Percentiles rank a stretch among this genome's conserved stretches.
Evolutionary conservation across 805 yeast genomes (phyloP).

Genomic region (Lachancea meyersii): DNA sequence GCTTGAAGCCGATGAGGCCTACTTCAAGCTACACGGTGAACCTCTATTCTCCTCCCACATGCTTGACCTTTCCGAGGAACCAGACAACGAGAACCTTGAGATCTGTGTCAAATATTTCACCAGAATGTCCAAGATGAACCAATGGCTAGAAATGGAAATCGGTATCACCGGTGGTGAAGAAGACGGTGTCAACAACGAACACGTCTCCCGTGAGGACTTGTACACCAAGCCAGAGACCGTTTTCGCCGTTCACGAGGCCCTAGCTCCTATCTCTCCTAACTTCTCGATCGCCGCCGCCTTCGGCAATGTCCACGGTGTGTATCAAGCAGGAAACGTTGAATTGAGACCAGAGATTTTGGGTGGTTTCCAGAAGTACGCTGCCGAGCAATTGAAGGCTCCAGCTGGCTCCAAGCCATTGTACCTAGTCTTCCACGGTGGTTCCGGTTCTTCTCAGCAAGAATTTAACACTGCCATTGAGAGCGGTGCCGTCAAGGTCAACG

Average conservation of each 20-base stretch:
- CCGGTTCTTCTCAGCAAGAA: conserved; percentile 91
- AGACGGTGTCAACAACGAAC: conserved; percentile 99
- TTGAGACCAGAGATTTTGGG: conserved; percentile 90
- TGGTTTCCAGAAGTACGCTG: conserved; percentile 89
- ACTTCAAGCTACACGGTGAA: conserved; percentile 78
- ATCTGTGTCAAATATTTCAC: conserved; percentile 91
- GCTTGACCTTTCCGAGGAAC: conserved; percentile 96
- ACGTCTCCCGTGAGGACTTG: conserved; percentile 76
- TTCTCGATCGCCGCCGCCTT: conserved; percentile 99
- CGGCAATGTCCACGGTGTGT: conserved; percentile 99
- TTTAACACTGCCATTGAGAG: conserved; percentile 81
- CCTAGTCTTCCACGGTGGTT: conserved; percentile 99
- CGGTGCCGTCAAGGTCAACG: conserved; percentile 98
- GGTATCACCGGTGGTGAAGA: conserved; percentile 99
- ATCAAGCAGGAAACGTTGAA: conserved; percentile 97
- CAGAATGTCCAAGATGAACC: conserved; percentile 89
- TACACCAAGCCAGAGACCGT: conserved; percentile 97
- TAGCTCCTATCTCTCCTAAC: conserved; percentile 87
- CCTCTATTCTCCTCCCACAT: conserved; percentile 98
- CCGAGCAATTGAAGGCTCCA: conserved; percentile 50
- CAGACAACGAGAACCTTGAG: conserved; percentile 91
- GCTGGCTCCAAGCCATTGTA: conserved; percentile 64
- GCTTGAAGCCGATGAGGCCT: conserved; percentile 93
- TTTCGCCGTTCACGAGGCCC: conserved; percentile 82
- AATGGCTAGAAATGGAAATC: conserved; percentile 99